Evolutionary conservation across 352 stramenopile species (phyloP).

Genomic region (Globisporangium recalcitrans): DNA sequence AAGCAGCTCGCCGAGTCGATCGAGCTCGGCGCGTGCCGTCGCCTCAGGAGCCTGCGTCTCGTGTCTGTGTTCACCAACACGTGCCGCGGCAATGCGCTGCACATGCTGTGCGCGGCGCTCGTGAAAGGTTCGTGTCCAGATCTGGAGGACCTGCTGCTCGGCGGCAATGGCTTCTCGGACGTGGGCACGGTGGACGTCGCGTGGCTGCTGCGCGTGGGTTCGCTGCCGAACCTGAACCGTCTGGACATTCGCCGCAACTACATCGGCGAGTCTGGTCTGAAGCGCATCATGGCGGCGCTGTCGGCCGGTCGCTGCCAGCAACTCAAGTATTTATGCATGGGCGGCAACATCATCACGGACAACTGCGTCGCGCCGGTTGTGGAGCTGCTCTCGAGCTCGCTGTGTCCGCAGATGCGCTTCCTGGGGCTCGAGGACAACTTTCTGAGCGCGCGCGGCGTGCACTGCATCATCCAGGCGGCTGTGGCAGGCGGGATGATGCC

Average conservation of each 20-base stretch:
- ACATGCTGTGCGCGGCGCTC: constrained; percentile 38
- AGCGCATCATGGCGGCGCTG: constrained; percentile 35
- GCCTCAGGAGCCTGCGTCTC: constrained; percentile 48
- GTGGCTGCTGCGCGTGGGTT: constrained; percentile 30
- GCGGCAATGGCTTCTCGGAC: constrained; percentile 65
- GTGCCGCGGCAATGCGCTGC: constrained; percentile 39
- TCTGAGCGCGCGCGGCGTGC: constrained; percentile 53
- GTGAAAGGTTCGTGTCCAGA: constrained; percentile 39
- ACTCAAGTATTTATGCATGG: constrained; percentile 71
- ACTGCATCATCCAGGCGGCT: constrained; percentile 57
- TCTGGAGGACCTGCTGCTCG: constrained; percentile 51
- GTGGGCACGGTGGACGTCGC: constrained; percentile 46
- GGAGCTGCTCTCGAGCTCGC: constrained; percentile 28
- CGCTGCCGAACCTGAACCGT: constrained; percentile 31
- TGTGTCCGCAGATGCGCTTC: constrained; percentile 54
- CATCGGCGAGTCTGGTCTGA: constrained; percentile 57
- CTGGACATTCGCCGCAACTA: constrained; percentile 69
- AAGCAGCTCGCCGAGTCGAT: constrained; percentile 37
- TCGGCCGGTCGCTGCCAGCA: constrained; percentile 18
- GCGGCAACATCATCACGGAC: constrained; percentile 79
- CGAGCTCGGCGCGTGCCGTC: constrained; percentile 28
- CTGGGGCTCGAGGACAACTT: constrained; percentile 81
- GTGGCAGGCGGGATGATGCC: constrained; percentile 36
- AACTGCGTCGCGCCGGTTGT: constrained; percentile 57
- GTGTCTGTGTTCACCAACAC: constrained; percentile 75